These are phyloP conservation scores for Candida nitratophila DNA, from an alignment of 805 yeast genomes.

Conservation along the genomic window DNA sequence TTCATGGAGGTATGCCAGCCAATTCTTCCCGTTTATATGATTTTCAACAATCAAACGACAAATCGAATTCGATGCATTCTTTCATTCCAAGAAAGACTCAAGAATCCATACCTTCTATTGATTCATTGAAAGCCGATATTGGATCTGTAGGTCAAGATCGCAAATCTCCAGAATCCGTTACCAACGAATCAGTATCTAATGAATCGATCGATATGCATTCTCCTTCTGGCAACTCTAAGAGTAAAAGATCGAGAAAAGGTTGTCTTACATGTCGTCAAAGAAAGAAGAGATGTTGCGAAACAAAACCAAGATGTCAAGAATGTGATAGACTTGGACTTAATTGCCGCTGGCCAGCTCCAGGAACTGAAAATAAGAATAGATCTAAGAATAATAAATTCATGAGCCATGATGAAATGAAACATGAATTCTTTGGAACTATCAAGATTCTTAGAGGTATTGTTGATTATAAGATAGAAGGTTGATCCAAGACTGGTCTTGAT, in stretches of 20 bases:
- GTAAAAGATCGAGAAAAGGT: constrained; percentile 57
- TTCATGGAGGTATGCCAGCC: neutral
- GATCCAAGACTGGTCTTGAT: neutral
- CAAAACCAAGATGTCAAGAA: constrained; percentile 58
- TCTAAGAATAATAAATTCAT: constrained; percentile 39
- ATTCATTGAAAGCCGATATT: neutral
- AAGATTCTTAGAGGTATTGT: constrained; percentile 60
- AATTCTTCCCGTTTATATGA: neutral
- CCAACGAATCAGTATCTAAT: neutral
- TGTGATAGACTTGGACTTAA: constrained; percentile 57
- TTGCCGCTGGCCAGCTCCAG: constrained; percentile 73
- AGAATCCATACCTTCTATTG: neutral
- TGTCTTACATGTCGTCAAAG: constrained; percentile 73
- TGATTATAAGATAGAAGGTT: constrained; percentile 31
- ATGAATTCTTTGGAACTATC: constrained; percentile 49
- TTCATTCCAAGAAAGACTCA: neutral
- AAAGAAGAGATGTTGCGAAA: constrained; percentile 74
- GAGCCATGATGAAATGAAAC: constrained; percentile 46
- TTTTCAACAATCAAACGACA: neutral
- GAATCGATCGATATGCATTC: neutral
- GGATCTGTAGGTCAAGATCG: neutral
- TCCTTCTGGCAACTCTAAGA: neutral
- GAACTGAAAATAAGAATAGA: constrained; percentile 50
- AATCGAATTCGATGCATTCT: neutral
- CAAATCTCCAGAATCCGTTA: neutral